Evolutionary conservation across 2,329 filamentous ascomycete genomes (phyloP), one percentile per base, ranked within the genome.

Genomic region (Colletotrichum horii): DNA sequence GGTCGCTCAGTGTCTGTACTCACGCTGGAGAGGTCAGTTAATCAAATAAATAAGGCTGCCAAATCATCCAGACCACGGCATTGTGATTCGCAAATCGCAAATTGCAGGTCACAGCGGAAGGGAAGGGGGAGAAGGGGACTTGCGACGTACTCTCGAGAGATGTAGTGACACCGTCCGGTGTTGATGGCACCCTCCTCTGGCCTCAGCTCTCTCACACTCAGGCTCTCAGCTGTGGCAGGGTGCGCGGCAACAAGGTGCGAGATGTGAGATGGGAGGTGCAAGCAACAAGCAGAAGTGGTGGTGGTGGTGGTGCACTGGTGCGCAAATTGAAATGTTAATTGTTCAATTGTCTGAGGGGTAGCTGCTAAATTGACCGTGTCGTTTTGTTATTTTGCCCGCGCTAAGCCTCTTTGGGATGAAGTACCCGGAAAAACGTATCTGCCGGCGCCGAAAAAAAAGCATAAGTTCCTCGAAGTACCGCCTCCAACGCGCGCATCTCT

Each of bases 291-390:
- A 36, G 28, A 58, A 14, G 26, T 52, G 43, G 43, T 52, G 24
- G 58, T 22, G 58, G 58, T 28, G 32, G 66, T 24, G 26, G 52
- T 61, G 72, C 72, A 48, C 61, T 70, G 30, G 30, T 26, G 22
- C 69, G 56, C 38, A 56, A 52, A 32, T 36, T 30, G 61, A 67
- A 72, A 68, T 64, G 32, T 22, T 22, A 60, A 64, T 58, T 68
- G 73, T 68, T 48, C n/a, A 58, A 76, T 62, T 62, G 30, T 68
- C 67, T 64, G 38, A 61, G 61, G 69, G 30, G n/a, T n/a, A n/a
- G n/a, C n/a, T n/a, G n/a, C n/a, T n/a, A n/a, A n/a, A n/a, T n/a
- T n/a, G n/a, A n/a, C n/a, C n/a, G n/a, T n/a, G n/a, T n/a, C n/a
- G n/a, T n/a, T n/a, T n/a, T n/a, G n/a, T n/a, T n/a, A n/a, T n/a